Percentiles rank a stretch among this genome's conserved stretches.
phyloP scores from a whole-genome alignment of 1,139 yeast species.

The Debaryomyces nepalensis region DNA sequence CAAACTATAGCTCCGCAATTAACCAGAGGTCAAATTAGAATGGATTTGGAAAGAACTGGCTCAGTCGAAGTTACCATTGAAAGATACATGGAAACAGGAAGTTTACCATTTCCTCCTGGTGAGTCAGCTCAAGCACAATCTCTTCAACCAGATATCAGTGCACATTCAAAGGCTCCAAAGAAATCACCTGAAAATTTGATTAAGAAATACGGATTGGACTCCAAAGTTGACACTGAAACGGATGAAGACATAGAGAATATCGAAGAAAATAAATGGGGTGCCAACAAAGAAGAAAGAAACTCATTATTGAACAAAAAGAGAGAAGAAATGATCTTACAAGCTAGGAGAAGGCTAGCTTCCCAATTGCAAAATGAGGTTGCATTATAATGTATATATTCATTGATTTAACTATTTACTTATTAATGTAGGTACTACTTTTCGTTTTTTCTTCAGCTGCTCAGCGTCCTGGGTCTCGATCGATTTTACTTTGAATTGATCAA shows the following conservation, averaged over 20 bases:
- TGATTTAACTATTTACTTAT: constrained; percentile 22
- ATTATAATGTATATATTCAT: constrained; percentile 12
- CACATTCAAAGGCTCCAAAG: constrained; percentile 11
- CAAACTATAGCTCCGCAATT: constrained; percentile 80
- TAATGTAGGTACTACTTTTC: constrained; percentile 51
- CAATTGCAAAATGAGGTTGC: constrained; percentile 36
- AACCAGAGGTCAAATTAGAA: constrained; percentile 69
- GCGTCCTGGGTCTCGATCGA: constrained; percentile 10
- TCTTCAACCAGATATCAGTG: constrained; percentile 6
- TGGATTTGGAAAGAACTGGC: constrained; percentile 69
- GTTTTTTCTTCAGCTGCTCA: constrained; percentile 35
- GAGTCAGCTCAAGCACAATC: constrained; percentile 22
- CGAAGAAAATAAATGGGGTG: constrained; percentile 23
- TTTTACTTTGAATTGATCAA: constrained; percentile 20
- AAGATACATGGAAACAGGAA: constrained; percentile 63
- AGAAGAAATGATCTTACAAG: constrained; percentile 50
- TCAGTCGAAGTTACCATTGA: constrained; percentile 83
- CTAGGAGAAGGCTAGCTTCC: constrained; percentile 46
- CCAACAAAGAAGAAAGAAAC: constrained; percentile 25
- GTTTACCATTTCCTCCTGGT: constrained; percentile 70
- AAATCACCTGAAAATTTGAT: constrained; percentile 35
- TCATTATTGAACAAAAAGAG: constrained; percentile 33
- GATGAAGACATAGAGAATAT: constrained; percentile 14
- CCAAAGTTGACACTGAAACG: constrained; percentile 21
- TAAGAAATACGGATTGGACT: constrained; percentile 40